Percentiles rank a stretch among this genome's conserved stretches.
phyloP scores from a whole-genome alignment of 73 alveolate species.

The Tetrahymena thermophila region DNA sequence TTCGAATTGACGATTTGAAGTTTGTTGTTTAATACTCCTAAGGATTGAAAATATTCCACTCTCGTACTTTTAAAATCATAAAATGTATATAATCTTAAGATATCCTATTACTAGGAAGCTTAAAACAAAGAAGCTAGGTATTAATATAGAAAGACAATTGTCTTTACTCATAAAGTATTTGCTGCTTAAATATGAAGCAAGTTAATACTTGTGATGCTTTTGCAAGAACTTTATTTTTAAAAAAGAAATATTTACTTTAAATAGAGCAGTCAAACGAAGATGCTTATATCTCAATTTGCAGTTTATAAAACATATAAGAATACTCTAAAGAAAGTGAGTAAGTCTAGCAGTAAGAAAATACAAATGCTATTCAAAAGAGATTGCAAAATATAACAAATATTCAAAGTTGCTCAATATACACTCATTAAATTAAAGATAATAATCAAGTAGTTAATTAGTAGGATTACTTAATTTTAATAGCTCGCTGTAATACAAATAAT shows the following conservation, averaged over 20 bases:
- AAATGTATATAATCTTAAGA: neutral
- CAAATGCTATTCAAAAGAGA: neutral
- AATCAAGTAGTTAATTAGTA: neutral
- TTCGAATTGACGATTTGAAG: neutral
- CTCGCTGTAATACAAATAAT: neutral
- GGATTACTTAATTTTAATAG: neutral
- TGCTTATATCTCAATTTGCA: neutral
- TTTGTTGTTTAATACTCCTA: neutral
- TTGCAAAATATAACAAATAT: neutral
- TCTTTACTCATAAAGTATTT: neutral
- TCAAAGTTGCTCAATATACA: neutral
- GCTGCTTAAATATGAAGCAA: neutral
- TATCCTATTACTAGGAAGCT: neutral
- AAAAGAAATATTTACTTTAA: neutral
- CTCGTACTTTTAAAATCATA: neutral
- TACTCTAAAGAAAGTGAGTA: neutral
- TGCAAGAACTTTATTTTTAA: neutral
- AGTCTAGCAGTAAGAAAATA: neutral
- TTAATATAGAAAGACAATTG: neutral
- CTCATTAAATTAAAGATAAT: neutral
- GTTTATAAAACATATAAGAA: neutral
- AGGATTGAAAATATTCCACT: neutral
- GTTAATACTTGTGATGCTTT: neutral
- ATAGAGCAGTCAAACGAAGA: neutral
- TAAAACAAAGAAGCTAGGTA: neutral